Conservation (phyloP, 1,284 basidiomycete genomes). For the Sparassis latifolia region DNA sequence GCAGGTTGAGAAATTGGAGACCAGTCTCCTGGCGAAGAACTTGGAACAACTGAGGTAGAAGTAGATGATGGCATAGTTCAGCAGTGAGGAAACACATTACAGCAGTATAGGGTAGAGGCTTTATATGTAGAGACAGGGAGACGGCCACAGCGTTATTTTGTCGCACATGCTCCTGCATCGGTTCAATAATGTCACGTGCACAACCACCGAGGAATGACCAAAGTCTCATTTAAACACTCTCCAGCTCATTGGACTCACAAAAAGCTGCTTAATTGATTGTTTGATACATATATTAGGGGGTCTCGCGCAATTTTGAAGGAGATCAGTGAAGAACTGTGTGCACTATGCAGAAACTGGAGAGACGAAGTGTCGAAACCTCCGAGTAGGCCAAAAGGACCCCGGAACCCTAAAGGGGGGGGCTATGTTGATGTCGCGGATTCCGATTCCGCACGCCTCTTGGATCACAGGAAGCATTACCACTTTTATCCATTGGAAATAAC, state of each 20-base stretch:
- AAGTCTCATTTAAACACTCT: background rate
- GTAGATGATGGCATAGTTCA: no score
- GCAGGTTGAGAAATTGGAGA: no score
- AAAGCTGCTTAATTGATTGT: background rate
- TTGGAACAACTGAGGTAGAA: no score
- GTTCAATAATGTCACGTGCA: background rate
- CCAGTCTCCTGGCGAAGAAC: no score
- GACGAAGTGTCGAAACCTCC: background rate
- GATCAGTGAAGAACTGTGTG: background rate
- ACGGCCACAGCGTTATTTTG: background rate
- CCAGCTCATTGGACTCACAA: background rate
- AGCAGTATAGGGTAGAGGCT: background rate
- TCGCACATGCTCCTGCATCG: background rate
- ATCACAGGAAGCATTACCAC: no score
- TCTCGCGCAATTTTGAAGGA: background rate
- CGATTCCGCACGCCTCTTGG: background rate
- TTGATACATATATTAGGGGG: background rate
- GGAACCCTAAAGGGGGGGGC: background rate
- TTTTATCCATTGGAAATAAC: no score
- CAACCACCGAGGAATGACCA: background rate
- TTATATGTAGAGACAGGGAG: background rate
- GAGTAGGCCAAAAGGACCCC: background rate
- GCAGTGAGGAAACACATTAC: no score
- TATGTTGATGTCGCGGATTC: background rate
- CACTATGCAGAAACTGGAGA: background rate